Evolutionary conservation across 371 early-diverging fungal genomes (phyloP).

Genomic region (Fennellomyces sp.): DNA sequence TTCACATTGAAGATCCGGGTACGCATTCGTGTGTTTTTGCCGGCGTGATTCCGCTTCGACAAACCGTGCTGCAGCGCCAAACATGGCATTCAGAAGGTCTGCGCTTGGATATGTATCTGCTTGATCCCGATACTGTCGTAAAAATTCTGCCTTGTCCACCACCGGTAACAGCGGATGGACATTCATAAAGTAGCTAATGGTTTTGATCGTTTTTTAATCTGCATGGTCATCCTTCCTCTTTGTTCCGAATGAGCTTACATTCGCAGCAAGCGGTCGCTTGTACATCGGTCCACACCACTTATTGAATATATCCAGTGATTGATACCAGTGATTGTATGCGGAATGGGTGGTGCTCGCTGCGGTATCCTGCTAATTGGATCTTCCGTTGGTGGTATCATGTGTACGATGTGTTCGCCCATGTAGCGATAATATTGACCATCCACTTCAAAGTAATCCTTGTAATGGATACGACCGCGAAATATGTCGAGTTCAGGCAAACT

Average conservation of each 20-base stretch:
- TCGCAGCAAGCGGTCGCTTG: slow-evolving; percentile 42
- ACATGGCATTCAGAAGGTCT: slow-evolving; percentile 50
- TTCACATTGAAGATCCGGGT: slow-evolving; percentile 41
- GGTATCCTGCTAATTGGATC: background rate
- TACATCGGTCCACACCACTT: slow-evolving; percentile 40
- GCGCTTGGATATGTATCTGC: slow-evolving; percentile 43
- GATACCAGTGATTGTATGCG: slow-evolving; percentile 10
- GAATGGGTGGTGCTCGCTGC: background rate
- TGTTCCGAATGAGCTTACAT: slow-evolving; percentile 28
- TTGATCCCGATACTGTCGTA: slow-evolving; percentile 46
- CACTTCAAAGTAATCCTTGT: background rate
- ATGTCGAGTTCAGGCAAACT: slow-evolving; percentile 43
- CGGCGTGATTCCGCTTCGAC: slow-evolving; percentile 35
- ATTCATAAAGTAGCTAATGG: slow-evolving; percentile 44
- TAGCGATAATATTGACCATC: background rate
- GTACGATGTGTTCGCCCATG: background rate
- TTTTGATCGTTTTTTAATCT: too few relatives aligned
- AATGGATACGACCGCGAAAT: slow-evolving; percentile 17
- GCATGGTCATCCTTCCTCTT: background rate
- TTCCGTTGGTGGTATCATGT: background rate
- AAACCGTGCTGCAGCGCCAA: slow-evolving; percentile 53
- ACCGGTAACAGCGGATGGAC: slow-evolving; percentile 50
- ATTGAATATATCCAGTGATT: slow-evolving; percentile 44
- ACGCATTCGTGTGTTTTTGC: slow-evolving; percentile 10
- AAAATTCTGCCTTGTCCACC: slow-evolving; percentile 41